Conservation (phyloP, 1,284 basidiomycete species). For the Abortiporus biennis region DNA sequence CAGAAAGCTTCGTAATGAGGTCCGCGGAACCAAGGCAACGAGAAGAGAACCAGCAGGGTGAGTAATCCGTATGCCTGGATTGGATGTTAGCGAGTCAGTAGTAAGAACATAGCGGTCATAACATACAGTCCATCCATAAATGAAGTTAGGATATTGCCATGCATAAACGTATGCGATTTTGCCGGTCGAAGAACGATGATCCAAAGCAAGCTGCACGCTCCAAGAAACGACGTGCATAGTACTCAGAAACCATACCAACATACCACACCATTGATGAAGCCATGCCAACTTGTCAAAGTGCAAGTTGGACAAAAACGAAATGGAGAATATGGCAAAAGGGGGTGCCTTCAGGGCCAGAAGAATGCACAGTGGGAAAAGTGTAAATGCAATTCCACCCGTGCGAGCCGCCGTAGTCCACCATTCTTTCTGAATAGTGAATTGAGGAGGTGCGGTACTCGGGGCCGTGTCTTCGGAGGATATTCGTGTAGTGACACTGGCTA, state of each 20-base stretch:
- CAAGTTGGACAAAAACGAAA: conserved; percentile 61
- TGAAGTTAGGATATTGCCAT: conserved; percentile 66
- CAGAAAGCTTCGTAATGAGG: conserved; percentile 78
- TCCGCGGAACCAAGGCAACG: conserved; percentile 59
- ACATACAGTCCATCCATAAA: conserved; percentile 69
- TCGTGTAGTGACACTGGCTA: conserved; percentile 17
- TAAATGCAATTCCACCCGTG: conserved; percentile 74
- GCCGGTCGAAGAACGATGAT: conserved; percentile 42
- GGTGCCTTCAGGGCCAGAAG: conserved; percentile 78
- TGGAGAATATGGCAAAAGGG: conserved; percentile 78
- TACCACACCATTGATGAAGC: conserved; percentile 69
- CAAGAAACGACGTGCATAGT: conserved; percentile 69
- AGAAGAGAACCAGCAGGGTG: conserved; percentile 61
- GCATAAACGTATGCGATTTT: conserved; percentile 56
- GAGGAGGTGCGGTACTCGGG: conserved; percentile 28
- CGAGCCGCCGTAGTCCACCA: conserved; percentile 77
- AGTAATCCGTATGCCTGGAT: conserved; percentile 63
- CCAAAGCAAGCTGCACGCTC: conserved; percentile 65
- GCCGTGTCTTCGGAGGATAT: conserved; percentile 20
- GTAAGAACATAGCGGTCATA: conserved; percentile 1
- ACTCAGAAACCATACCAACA: conserved; percentile 70
- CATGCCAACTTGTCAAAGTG: conserved; percentile 75
- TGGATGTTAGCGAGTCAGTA: conserved; percentile 1
- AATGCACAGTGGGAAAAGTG: conserved; percentile 72
- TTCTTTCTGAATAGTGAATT: conserved; percentile 64